These are phyloP conservation scores for Breviolum minutum DNA, from an alignment of 73 alveolate genomes.

Conservation along the genomic window DNA sequence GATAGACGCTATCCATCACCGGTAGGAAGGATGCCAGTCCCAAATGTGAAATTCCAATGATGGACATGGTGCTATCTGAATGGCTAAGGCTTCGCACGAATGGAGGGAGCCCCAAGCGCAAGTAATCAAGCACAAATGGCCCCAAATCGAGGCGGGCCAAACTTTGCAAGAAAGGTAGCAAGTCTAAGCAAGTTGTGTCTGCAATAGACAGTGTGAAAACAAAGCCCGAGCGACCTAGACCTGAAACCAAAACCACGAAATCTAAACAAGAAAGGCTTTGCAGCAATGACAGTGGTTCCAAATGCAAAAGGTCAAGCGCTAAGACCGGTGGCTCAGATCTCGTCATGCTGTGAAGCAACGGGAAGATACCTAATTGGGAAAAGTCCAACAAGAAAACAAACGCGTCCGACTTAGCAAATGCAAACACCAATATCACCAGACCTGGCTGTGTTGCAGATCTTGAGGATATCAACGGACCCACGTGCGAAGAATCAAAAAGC, in stretches of 20 bases:
- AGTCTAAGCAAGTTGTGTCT: not conserved
- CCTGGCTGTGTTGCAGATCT: not conserved
- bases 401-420: not conserved
- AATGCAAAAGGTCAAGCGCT: not conserved
- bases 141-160: not conserved
- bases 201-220: not conserved
- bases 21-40: conserved; percentile 28
- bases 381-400: not conserved
- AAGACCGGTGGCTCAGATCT: not conserved
- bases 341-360: not conserved
- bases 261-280: not conserved
- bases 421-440: not conserved
- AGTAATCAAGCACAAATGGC: not conserved
- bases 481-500: not conserved
- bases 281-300: not conserved
- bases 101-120: not conserved
- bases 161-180: not conserved
- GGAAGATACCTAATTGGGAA: not conserved
- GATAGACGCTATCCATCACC: not conserved
- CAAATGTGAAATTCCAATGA: not conserved
- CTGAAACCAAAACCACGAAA: not conserved
- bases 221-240: not conserved
- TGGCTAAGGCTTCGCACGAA: not conserved
- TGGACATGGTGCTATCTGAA: not conserved
- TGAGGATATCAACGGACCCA: conserved; percentile 6